Evolutionary conservation across 345 rosid genomes (phyloP).

Genomic region (Eucalyptus regnans): DNA sequence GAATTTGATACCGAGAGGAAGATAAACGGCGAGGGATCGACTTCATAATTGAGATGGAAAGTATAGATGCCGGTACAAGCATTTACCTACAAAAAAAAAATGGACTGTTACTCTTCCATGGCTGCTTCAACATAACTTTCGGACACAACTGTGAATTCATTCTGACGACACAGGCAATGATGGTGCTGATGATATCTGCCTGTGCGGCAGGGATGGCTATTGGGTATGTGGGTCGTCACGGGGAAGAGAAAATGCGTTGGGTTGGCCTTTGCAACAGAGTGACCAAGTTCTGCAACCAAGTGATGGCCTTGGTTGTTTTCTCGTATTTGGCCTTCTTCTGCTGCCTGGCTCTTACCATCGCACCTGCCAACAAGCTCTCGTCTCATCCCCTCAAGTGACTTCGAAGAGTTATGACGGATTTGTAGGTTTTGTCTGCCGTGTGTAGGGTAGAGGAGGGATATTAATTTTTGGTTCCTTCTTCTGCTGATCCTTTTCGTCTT

Average conservation of each 20-base stretch:
- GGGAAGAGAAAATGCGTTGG: conserved; percentile 33
- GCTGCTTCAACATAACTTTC: not conserved
- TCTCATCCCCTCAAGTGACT: not conserved
- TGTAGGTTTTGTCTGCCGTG: not conserved
- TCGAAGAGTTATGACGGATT: not conserved
- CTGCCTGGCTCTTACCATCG: conserved; percentile 17
- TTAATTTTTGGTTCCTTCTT: not conserved
- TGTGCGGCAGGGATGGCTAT: conserved; percentile 36
- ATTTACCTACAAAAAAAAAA: not conserved
- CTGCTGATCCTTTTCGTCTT: not conserved
- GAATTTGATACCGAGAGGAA: not conserved
- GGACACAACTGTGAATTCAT: not conserved
- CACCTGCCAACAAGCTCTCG: conserved; percentile 21
- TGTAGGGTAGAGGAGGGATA: not conserved
- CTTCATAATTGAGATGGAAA: not conserved
- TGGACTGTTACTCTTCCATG: not conserved
- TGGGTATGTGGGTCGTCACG: conserved; percentile 25
- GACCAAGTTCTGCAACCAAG: conserved; percentile 24
- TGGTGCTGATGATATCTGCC: conserved; percentile 35
- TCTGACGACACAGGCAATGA: conserved; percentile 23
- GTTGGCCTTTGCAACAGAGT: conserved; percentile 12
- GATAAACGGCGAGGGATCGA: not conserved
- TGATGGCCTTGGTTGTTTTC: conserved; percentile 11
- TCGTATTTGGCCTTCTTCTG: conserved; percentile 36
- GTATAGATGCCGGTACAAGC: not conserved